Evolutionary conservation across 2,329 filamentous ascomycete species (phyloP).

Genomic region (Epichloe uncinata): DNA sequence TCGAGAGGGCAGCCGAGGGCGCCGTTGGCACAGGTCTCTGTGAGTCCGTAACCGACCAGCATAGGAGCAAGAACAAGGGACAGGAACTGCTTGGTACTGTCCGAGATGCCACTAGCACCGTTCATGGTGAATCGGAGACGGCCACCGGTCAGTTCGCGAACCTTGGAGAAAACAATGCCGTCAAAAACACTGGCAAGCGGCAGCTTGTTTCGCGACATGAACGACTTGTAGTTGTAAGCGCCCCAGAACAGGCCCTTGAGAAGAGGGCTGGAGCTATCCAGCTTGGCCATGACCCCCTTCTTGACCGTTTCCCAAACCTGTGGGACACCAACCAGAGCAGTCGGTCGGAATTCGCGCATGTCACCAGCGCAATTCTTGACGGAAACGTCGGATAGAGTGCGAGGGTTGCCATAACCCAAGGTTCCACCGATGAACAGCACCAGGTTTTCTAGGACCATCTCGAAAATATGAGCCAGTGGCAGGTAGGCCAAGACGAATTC

Average conservation of each 20-base stretch:
- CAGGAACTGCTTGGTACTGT: slow-evolving; percentile 79
- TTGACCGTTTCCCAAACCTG: slow-evolving; percentile 96
- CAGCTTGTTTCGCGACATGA: slow-evolving; percentile 43
- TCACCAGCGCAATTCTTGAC: slow-evolving; percentile 87
- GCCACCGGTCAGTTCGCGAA: slow-evolving; percentile 82
- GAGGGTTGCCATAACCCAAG: slow-evolving; percentile 84
- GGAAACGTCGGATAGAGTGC: slow-evolving; percentile 74
- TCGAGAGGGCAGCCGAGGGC: slow-evolving; percentile 72
- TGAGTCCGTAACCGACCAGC: slow-evolving; percentile 88
- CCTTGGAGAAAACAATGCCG: slow-evolving; percentile 76
- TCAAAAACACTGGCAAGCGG: slow-evolving; percentile 63
- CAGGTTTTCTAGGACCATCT: slow-evolving; percentile 90
- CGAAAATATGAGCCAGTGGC: slow-evolving; percentile 88
- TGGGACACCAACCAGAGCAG: slow-evolving; percentile 84
- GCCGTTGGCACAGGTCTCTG: slow-evolving; percentile 80
- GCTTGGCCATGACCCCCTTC: slow-evolving; percentile 78
- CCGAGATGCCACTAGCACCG: slow-evolving; percentile 80
- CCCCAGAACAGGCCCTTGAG: slow-evolving; percentile 67
- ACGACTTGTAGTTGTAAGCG: slow-evolving; percentile 44
- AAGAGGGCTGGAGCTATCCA: slow-evolving; percentile 58
- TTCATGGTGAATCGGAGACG: slow-evolving; percentile 84
- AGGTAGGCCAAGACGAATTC: slow-evolving; percentile 84
- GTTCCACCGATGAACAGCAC: slow-evolving; percentile 81
- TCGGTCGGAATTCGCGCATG: slow-evolving; percentile 82
- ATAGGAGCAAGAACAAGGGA: slow-evolving; percentile 88